These are phyloP conservation scores for Alternaria brassicae DNA, from an alignment of 2,329 filamentous ascomycete species.

Conservation along the genomic window DNA sequence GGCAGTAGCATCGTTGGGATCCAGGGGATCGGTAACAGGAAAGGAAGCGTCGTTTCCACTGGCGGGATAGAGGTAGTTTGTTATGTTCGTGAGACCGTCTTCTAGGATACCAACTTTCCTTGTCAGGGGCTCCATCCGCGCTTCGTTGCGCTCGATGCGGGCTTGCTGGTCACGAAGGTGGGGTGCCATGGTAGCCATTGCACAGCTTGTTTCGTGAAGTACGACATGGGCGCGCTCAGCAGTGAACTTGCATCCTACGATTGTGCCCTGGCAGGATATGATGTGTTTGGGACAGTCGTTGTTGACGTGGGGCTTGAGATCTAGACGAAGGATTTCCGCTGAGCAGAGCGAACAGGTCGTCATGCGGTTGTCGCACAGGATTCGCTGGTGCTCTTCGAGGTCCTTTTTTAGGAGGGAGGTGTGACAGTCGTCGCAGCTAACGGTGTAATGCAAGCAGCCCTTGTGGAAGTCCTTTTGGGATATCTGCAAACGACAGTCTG, in stretches of 20 bases:
- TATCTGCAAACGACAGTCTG: constrained; percentile 60
- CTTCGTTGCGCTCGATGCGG: constrained; percentile 54
- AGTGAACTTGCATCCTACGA: constrained; percentile 53
- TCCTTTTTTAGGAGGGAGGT: constrained; percentile 62
- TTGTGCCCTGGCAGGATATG: constrained; percentile 53
- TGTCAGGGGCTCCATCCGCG: constrained; percentile 51
- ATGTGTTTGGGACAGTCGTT: constrained; percentile 53
- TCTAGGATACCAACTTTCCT: constrained; percentile 56
- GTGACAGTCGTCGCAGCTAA: constrained; percentile 62
- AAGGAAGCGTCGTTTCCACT: constrained; percentile 42
- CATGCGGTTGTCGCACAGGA: constrained; percentile 59
- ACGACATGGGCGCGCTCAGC: constrained; percentile 51
- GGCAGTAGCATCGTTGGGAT: constrained; percentile 36
- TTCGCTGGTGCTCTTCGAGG: constrained; percentile 58
- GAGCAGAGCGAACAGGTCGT: constrained; percentile 54
- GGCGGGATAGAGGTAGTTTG: constrained; percentile 51
- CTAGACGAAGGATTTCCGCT: constrained; percentile 50
- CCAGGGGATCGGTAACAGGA: constrained; percentile 44
- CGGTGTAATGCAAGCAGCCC: constrained; percentile 62
- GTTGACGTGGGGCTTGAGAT: constrained; percentile 52
- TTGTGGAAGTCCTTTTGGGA: constrained; percentile 62
- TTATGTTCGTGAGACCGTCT: constrained; percentile 53
- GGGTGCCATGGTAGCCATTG: constrained; percentile 57
- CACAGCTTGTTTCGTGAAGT: constrained; percentile 52
- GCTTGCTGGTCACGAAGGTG: constrained; percentile 53